These are phyloP conservation scores for Xylaria sp. DNA, from an alignment of 2,329 filamentous ascomycete species.

Conservation along the genomic window DNA sequence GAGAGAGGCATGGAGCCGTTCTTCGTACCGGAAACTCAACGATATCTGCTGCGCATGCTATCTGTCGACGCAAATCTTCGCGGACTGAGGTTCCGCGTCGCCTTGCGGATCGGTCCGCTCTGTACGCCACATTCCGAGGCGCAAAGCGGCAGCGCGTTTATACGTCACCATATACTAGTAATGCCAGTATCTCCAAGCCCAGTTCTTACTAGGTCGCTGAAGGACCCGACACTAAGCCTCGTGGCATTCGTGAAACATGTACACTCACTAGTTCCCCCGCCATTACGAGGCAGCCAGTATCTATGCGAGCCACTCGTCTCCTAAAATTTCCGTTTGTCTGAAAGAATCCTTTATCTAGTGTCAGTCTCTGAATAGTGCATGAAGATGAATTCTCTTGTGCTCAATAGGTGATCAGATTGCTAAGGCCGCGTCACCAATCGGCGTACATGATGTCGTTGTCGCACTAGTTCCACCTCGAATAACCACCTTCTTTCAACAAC, in stretches of 20 bases:
- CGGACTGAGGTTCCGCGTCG: background rate
- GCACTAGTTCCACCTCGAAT: background rate
- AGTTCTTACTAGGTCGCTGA: background rate
- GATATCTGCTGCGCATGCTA: background rate
- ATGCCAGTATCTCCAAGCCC: background rate
- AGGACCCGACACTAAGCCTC: background rate
- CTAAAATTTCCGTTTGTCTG: background rate
- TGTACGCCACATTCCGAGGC: background rate
- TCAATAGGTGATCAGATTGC: background rate
- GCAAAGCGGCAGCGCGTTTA: background rate
- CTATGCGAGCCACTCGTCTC: background rate
- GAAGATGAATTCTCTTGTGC: background rate
- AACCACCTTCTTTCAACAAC: background rate
- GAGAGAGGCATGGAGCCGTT: background rate
- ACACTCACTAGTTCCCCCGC: background rate
- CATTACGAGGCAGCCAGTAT: background rate
- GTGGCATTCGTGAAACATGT: background rate
- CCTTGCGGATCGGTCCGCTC: background rate
- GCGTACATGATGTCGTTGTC: background rate
- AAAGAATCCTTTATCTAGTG: background rate
- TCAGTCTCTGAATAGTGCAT: background rate
- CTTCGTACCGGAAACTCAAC: background rate
- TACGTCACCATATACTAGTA: background rate
- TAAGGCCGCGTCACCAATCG: background rate
- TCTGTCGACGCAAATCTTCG: too few species aligned